Percentiles rank a stretch among this genome's conserved stretches.
phyloP scores from a whole-genome alignment of 441 rosid genomes.

The Arabidopsis hybrid region DNA sequence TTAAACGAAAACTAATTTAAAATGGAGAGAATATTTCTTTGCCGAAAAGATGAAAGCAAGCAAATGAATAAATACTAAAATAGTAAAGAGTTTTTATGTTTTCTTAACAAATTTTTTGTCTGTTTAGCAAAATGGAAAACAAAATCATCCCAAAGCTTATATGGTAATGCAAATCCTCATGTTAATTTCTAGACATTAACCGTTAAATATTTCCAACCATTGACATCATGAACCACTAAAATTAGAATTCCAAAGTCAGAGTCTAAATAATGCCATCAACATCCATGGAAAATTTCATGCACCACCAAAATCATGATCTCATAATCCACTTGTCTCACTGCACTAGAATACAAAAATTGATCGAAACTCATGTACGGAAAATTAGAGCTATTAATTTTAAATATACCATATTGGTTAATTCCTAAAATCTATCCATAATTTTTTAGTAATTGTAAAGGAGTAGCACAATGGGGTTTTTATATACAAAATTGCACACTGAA shows the following conservation, averaged over 20 bases:
- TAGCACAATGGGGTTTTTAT: neutral
- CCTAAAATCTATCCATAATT: no score
- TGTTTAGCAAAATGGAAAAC: neutral
- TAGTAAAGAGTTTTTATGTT: neutral
- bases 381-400: neutral
- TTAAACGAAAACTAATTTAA: no score
- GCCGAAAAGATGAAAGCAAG: neutral
- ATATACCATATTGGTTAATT: no score
- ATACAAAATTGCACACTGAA: neutral
- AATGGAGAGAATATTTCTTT: neutral
- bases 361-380: neutral
- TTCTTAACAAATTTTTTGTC: neutral
- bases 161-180: neutral
- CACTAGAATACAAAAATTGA: conserved; percentile 2
- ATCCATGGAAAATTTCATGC: conserved; percentile 5
- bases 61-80: neutral
- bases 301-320: conserved; percentile 2
- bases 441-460: neutral
- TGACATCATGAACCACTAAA: conserved; percentile 9
- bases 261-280: neutral
- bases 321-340: neutral
- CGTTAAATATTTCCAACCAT: neutral
- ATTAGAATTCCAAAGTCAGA: conserved; percentile 3
- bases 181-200: neutral
- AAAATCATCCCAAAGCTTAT: neutral